phyloP scores from a whole-genome alignment of 2,329 filamentous ascomycete species.

The Taxawa tesnikishii region DNA sequence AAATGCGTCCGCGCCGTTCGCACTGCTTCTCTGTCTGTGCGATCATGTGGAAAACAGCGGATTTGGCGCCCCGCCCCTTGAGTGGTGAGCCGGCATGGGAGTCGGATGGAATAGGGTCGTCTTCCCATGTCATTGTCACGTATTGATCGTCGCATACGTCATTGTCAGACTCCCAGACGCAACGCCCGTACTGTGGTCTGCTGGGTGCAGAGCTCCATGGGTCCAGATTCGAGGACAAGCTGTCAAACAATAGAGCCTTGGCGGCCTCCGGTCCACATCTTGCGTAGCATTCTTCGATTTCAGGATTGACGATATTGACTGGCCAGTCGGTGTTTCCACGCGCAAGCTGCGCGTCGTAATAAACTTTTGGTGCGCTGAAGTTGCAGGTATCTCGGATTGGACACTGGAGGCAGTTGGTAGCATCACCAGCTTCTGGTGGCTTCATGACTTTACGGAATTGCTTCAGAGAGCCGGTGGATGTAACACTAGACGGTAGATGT shows the following conservation, averaged over 20 bases:
- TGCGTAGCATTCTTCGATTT: conserved; percentile 66
- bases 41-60: conserved; percentile 86
- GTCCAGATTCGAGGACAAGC: conserved; percentile 43
- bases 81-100: not conserved
- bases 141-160: conserved; percentile 88
- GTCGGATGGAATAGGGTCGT: conserved; percentile 38
- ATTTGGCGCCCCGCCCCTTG: conserved; percentile 56
- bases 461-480: conserved; percentile 63
- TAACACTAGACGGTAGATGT: conserved; percentile 65
- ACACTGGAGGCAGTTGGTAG: conserved; percentile 82
- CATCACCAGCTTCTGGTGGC: conserved; percentile 56
- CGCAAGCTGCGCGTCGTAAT: conserved; percentile 56
- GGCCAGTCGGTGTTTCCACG: conserved; percentile 67
- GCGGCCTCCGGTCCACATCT: conserved; percentile 36
- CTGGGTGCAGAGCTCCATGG: conserved; percentile 31
- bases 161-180: conserved; percentile 88
- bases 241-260: conserved; percentile 34
- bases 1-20: conserved; percentile 71
- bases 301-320: conserved; percentile 75
- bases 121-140: conserved; percentile 80
- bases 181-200: conserved; percentile 73
- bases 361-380: conserved; percentile 77
- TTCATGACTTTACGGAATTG: conserved; percentile 69
- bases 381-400: conserved; percentile 62
- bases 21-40: conserved; percentile 81